phyloP scores from a whole-genome alignment of 208 protist species.

The Leishmania guyanensis region DNA sequence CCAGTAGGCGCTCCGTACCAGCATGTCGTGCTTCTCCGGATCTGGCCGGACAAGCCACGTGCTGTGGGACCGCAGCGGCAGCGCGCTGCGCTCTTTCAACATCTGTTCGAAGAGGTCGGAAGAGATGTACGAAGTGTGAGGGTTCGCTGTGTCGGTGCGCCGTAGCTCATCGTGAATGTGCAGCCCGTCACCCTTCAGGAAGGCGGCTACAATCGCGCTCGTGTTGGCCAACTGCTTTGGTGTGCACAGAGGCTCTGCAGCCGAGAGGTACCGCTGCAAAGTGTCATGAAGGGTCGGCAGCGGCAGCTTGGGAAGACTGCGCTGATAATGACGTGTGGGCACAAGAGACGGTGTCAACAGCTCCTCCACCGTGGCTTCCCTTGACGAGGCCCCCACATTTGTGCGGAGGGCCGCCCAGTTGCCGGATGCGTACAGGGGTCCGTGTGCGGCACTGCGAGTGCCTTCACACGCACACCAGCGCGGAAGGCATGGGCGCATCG shows the following conservation, averaged over 20 bases:
- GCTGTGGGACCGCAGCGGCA: slow-evolving; percentile 71
- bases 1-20: slow-evolving; percentile 77
- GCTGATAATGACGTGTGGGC: slow-evolving; percentile 84
- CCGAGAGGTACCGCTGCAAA: slow-evolving; percentile 19
- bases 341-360: slow-evolving; percentile 31
- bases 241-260: slow-evolving; percentile 58
- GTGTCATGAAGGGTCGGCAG: slow-evolving; percentile 26
- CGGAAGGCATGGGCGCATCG: slow-evolving; percentile 12
- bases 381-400: slow-evolving; percentile 5
- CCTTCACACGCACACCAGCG: slow-evolving; percentile 5
- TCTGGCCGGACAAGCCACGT: slow-evolving; percentile 61
- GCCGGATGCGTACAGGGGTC: slow-evolving; percentile 11
- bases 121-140: slow-evolving; percentile 87
- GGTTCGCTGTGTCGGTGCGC: slow-evolving; percentile 77
- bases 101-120: slow-evolving; percentile 75
- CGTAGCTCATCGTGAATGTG: slow-evolving; percentile 72
- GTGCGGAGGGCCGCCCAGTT: slow-evolving; percentile 42
- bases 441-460: neutral
- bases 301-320: slow-evolving; percentile 76
- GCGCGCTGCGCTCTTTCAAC: slow-evolving; percentile 53
- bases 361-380: slow-evolving; percentile 15
- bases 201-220: slow-evolving; percentile 43
- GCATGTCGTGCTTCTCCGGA: slow-evolving; percentile 60
- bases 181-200: slow-evolving; percentile 53
- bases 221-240: slow-evolving; percentile 45